A percentile compares a stretch with the other conserved stretches of the same genome.
phyloP scores from a whole-genome alignment of 2,329 filamentous ascomycete species.

The Neonectria coccinea region DNA sequence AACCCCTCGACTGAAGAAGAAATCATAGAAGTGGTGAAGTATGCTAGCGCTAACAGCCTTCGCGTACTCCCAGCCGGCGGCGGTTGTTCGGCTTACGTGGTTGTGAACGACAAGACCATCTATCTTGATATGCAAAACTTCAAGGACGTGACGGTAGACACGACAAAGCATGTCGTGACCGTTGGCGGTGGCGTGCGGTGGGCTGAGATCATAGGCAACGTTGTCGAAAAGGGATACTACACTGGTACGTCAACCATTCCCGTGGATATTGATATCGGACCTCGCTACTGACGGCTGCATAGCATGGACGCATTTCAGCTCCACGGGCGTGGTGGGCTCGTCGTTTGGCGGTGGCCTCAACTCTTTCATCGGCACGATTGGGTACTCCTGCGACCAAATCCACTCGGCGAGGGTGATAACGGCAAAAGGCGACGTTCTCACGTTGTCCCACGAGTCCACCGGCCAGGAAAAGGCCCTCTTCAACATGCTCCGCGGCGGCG shows the following conservation, averaged over 20 bases:
- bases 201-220: neutral
- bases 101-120: neutral
- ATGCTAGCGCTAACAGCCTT: neutral
- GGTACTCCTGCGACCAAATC: neutral
- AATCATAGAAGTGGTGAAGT: neutral
- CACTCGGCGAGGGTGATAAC: neutral
- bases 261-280: neutral
- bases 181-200: neutral
- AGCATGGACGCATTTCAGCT: neutral
- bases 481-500: neutral
- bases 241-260: neutral
- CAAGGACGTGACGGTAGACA: neutral
- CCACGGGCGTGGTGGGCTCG: neutral
- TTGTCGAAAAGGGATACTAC: neutral
- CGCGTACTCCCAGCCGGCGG: neutral
- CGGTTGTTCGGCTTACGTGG: neutral
- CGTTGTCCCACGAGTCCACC: neutral
- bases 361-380: neutral
- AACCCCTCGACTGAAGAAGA: neutral
- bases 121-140: neutral
- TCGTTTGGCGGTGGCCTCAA: neutral
- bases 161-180: neutral
- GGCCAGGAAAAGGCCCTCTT: neutral
- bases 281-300: neutral
- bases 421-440: neutral